A percentile compares a stretch with the other conserved stretches of the same genome.
phyloP scores from a whole-genome alignment of 345 rosid genomes.

The Sonneratia caseolaris region DNA sequence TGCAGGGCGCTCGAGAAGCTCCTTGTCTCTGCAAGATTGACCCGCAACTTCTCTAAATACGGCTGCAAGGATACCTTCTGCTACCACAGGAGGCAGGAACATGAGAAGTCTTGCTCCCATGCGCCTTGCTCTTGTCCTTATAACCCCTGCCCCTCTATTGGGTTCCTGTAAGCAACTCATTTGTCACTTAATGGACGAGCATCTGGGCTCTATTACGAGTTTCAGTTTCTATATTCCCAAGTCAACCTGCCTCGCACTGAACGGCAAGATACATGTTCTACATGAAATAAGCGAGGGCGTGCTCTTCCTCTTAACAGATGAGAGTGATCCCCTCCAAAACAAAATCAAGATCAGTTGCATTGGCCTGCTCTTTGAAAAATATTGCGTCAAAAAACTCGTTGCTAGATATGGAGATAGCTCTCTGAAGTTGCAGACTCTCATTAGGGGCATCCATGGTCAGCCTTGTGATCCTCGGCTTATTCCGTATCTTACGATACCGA shows the following conservation, averaged over 20 bases:
- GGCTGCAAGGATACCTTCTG: slow-evolving; percentile 28
- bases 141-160: slow-evolving; percentile 24
- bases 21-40: slow-evolving; percentile 27
- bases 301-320: slow-evolving; percentile 17
- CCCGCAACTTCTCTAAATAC: slow-evolving; percentile 30
- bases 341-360: slow-evolving; percentile 11
- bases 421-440: slow-evolving; percentile 12
- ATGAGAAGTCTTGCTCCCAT: slow-evolving; percentile 29
- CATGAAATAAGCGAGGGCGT: slow-evolving; percentile 9
- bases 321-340: slow-evolving; percentile 3
- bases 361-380: slow-evolving; percentile 11
- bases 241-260: no score
- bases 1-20: slow-evolving; percentile 52
- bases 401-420: slow-evolving; percentile 6
- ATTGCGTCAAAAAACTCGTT: slow-evolving; percentile 7
- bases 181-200: slow-evolving; percentile 27
- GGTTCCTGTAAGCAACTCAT: slow-evolving; percentile 26
- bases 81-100: slow-evolving; percentile 23
- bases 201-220: slow-evolving; percentile 3
- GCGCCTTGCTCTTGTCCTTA: slow-evolving; percentile 49
- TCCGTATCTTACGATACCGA: slow-evolving; percentile 21
- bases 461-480: not conserved
- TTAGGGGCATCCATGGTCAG: slow-evolving; percentile 3
- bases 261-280: slow-evolving; percentile 1
- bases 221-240: no score